Base-by-base conservation (phyloP, 495 filamentous ascomycete genomes). In the Talaromyces wortmannii region DNA sequence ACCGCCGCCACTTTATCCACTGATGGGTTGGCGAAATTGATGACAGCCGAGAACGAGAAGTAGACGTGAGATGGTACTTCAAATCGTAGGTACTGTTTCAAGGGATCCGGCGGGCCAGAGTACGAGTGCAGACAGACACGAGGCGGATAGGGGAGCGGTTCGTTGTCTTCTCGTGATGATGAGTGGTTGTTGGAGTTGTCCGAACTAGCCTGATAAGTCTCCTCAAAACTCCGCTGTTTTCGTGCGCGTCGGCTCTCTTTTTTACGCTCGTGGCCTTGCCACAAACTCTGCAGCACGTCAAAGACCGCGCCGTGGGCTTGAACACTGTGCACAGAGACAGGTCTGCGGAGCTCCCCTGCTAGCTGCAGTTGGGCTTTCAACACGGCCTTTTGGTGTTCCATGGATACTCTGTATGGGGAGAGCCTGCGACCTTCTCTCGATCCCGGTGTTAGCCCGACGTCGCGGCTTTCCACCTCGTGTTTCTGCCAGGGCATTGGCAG, bases 51-150 rank as follows among this genome's bases (percentile, higher is more conserved):
- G 62, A 97, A 97, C 0, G 91, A 96, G 62, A 94, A 92, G 64
- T 83, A 98, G 7, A 97, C 76, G 36, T 84, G 77, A 3, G 83
- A 83, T 0, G 95, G 92, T 17, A 94, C 82, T 0, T 83, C 78
- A 2, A 82, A 83, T 59, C 87, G 73, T 56, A 91, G 68, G 58
- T 95, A 97, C 65, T 92, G 90, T 47, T 79, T 87, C 31, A 96
- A 62, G 29, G 82, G 78, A 42, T 94, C 85, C 17, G 80, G 69
- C n/a, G 88, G 80, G 0, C 91, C 95, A 32, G 89, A 91, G 65
- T 89, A 98, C 0, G 91, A 96, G 69, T 98, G 94, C 61, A 98
- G 78, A 63, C 94, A 98, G 61, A 97, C 86, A 32, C 92, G 81
- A 2, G 92, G 91, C 7, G 94, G 94, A 63, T 88, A 98, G 0